Evolutionary conservation across 2,329 filamentous ascomycete genomes (phyloP).

Genomic region (Beauveria rudraprayagi): DNA sequence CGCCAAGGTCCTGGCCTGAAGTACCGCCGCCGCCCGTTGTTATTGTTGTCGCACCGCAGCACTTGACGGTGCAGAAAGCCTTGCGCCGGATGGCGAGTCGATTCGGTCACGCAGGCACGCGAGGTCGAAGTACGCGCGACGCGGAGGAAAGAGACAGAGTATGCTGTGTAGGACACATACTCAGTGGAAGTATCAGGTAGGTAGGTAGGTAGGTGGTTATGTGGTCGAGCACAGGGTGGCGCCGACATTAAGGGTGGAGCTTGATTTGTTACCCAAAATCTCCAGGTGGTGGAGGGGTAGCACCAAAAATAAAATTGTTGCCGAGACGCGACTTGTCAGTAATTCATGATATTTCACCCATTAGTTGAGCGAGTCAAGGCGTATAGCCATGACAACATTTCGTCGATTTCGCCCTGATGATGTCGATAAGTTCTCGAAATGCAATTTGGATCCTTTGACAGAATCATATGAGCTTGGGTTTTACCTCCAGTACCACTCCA

Average conservation of each 20-base stretch:
- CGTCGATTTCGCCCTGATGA: constrained; percentile 78
- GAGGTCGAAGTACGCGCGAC: background rate
- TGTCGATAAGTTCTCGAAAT: constrained; percentile 82
- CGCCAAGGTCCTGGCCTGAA: constrained; percentile 9
- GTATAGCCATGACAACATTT: constrained; percentile 63
- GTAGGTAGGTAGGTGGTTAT: background rate
- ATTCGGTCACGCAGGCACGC: background rate
- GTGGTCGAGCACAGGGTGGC: background rate
- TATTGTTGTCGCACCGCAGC: background rate
- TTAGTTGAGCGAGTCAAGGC: background rate
- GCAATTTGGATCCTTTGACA: constrained; percentile 93
- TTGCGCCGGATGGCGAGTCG: background rate
- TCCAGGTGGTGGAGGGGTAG: constrained; percentile 1
- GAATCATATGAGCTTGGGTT: constrained; percentile 95
- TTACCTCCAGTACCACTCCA: constrained; percentile 91
- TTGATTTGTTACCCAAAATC: background rate
- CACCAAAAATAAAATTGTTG: background rate
- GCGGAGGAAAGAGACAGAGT: background rate
- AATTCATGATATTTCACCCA: background rate
- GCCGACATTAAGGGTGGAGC: constrained; percentile 4
- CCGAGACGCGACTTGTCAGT: background rate
- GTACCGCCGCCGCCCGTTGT: background rate
- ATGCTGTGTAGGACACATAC: background rate
- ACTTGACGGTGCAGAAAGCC: background rate
- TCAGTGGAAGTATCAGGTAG: too few relatives aligned